phyloP scores from a whole-genome alignment of 176 grass and related monocot species.

The Stipa capillata region DNA sequence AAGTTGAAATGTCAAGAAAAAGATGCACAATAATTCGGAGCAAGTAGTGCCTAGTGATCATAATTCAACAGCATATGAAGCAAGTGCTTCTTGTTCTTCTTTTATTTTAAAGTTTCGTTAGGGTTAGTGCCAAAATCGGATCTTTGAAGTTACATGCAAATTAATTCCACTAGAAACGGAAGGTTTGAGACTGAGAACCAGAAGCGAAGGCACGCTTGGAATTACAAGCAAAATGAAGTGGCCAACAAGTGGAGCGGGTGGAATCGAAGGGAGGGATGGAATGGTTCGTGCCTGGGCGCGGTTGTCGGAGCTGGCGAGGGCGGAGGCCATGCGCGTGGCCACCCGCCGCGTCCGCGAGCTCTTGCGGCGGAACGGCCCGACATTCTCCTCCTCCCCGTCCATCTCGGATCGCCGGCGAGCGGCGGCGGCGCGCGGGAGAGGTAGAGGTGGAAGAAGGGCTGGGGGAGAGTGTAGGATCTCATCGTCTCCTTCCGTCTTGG shows the following conservation, averaged over 20 bases:
- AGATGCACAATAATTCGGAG: neutral
- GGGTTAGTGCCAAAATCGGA: neutral
- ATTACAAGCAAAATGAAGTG: neutral
- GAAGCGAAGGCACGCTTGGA: neutral
- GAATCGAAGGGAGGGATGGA: neutral
- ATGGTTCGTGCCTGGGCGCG: slow-evolving; percentile 31
- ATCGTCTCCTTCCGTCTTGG: no score
- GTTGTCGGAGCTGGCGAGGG: slow-evolving; percentile 75
- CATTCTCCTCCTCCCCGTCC: slow-evolving; percentile 68
- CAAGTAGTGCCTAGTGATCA: neutral
- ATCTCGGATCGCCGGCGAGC: neutral
- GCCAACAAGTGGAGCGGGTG: neutral
- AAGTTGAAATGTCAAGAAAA: neutral
- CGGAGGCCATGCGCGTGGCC: slow-evolving; percentile 68
- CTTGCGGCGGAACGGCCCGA: slow-evolving; percentile 59
- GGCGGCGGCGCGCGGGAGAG: neutral
- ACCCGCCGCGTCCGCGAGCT: slow-evolving; percentile 55
- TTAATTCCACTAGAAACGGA: neutral
- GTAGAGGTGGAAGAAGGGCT: no score
- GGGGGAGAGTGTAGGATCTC: no score
- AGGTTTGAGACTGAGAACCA: neutral
- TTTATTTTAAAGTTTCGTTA: neutral
- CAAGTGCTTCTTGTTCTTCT: neutral
- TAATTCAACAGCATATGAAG: neutral
- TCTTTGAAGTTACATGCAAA: neutral